Conservation (phyloP, 1,139 yeast genomes). For the Magnusiomyces paraingens region DNA sequence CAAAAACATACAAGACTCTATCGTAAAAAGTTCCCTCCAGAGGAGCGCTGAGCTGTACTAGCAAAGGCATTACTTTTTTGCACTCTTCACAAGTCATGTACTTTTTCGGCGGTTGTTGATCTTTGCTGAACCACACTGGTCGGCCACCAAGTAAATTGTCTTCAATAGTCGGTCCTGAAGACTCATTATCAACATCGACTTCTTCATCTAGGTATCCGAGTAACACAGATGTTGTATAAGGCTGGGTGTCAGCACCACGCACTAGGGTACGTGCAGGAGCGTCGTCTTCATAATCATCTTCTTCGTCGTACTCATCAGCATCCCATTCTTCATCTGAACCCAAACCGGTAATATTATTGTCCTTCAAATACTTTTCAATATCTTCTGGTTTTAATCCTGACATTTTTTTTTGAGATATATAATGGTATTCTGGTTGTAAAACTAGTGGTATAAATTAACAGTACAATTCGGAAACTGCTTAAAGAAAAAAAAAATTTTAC, state of each 20-base stretch:
- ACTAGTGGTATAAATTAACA: too few species aligned
- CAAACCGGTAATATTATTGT: too few species aligned
- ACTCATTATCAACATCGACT: slow-evolving; percentile 4
- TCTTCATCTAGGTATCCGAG: slow-evolving; percentile 13
- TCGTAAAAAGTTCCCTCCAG: slow-evolving; percentile 62
- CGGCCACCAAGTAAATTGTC: slow-evolving; percentile 15
- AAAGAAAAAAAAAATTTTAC: too few species aligned
- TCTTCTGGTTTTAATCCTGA: too few species aligned
- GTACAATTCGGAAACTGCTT: too few species aligned
- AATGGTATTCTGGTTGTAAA: too few species aligned
- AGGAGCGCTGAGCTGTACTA: slow-evolving; percentile 77
- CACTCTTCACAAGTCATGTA: slow-evolving; percentile 62
- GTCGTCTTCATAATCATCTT: slow-evolving; percentile 9
- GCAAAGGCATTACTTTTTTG: slow-evolving; percentile 51
- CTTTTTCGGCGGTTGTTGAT: slow-evolving; percentile 49
- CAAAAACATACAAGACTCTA: slow-evolving; percentile 71
- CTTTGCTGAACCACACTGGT: slow-evolving; percentile 41
- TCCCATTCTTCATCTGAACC: too few species aligned
- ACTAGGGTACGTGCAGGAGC: slow-evolving; percentile 6
- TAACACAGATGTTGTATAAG: slow-evolving; percentile 11
- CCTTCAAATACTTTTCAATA: too few species aligned
- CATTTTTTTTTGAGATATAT: too few species aligned
- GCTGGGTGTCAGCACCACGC: slow-evolving; percentile 12
- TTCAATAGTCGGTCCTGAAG: slow-evolving; percentile 1
- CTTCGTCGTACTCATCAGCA: slow-evolving; percentile 9